Percentiles rank a stretch among this genome's conserved stretches.
phyloP scores from a whole-genome alignment of 352 stramenopile species.

The Phytopythium cucurbitacearum region DNA sequence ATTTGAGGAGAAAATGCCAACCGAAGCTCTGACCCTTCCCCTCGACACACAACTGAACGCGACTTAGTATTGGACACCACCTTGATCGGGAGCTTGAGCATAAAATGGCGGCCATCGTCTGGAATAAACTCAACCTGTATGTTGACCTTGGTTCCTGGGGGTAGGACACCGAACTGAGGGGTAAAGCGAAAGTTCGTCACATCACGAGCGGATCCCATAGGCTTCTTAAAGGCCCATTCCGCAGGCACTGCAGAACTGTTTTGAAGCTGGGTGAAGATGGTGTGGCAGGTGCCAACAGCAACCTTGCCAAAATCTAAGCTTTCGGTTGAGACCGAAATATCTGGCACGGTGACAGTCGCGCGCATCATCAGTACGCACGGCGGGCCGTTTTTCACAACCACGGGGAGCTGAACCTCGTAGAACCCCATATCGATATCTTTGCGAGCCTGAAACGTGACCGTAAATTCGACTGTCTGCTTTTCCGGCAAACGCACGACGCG shows the following conservation, averaged over 20 bases:
- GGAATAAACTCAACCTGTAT: conserved; percentile 90
- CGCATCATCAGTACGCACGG: conserved; percentile 81
- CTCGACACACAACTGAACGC: conserved; percentile 66
- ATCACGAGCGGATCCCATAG: conserved; percentile 81
- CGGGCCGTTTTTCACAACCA: conserved; percentile 90
- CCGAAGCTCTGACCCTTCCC: conserved; percentile 72
- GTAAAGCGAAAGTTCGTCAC: conserved; percentile 75
- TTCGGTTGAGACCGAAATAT: conserved; percentile 81
- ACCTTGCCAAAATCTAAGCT: conserved; percentile 90
- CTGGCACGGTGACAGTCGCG: conserved; percentile 89
- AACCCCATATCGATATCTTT: conserved; percentile 83
- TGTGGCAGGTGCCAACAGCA: conserved; percentile 84
- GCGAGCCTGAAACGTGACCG: conserved; percentile 87
- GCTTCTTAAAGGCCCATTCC: conserved; percentile 91
- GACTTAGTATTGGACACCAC: conserved; percentile 78
- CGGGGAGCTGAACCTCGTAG: conserved; percentile 76
- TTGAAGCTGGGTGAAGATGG: conserved; percentile 88
- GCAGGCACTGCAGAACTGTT: conserved; percentile 86
- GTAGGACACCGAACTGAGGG: conserved; percentile 68
- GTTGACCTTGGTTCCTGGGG: conserved; percentile 75
- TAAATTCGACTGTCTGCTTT: conserved; percentile 86
- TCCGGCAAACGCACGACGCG: conserved; percentile 91
- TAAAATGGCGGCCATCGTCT: conserved; percentile 67
- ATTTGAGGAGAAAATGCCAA: conserved; percentile 81
- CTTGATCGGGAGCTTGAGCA: conserved; percentile 87